Base-by-base conservation (phyloP, 2,329 filamentous ascomycete species). In the Fusarium falciforme region DNA sequence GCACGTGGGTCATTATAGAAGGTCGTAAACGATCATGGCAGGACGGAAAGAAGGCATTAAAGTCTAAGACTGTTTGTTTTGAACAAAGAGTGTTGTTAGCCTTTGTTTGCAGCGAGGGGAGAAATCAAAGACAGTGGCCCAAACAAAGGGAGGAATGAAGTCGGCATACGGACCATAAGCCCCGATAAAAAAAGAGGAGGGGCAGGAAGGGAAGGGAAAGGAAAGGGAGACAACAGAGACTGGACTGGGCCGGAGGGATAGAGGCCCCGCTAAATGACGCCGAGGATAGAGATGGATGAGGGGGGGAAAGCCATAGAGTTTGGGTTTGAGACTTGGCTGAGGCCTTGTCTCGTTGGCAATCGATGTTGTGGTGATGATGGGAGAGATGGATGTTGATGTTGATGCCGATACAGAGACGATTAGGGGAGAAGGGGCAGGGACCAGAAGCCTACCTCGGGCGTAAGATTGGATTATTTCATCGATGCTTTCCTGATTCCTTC, bases 1-100 rank as follows among this genome's bases (percentile, higher is more conserved):
- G 61, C 65, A 76, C 72, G 75, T 77, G 59, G 68, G 57, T 72
- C 76, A 78, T 78, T 78, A 78, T 77, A 69, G 71, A 72, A 72
- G 63, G 73, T 76, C 75, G 76, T 78, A 66, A 76, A 68, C 55
- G 68, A 78, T 78, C 75, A 69, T 77, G 47, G 67, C 65, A 78
- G 60, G 66, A 70, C 65, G 73, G 66, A 65, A 74, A 66, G 73
- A 78, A 76, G 66, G 76, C 67, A 78, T 78, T 77, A 78, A 78
- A 66, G 70, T 75, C 75, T 76, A 77, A 72, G 69, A 73, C 71
- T 75, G 69, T 68, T 72, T 71, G 71, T 54, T 52, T 72, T 60
- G 68, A 38, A 63, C 66, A 76, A 72, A 62, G 61, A 65, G 64
- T 60, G 67, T 60, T 61, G 73, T 78, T 63, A 78, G 75, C 73